phyloP scores from a whole-genome alignment of 2,329 filamentous ascomycete genomes.

The Escovopsis sp. region DNA sequence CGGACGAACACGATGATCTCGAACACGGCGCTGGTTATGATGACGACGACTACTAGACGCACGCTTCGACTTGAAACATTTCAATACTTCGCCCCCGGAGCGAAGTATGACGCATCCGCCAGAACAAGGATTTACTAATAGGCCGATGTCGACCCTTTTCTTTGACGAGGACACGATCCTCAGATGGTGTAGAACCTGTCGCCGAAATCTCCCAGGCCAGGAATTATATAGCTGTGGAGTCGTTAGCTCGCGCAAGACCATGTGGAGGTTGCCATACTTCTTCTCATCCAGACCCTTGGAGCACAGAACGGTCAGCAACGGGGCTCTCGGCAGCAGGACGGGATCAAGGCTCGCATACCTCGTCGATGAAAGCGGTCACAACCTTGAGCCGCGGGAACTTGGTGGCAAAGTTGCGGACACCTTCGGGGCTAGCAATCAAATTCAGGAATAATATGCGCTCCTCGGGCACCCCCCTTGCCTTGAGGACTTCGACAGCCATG shows the following conservation, averaged over 20 bases:
- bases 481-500: constrained; percentile 91
- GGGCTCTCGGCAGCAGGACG: neutral
- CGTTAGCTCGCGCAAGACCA: constrained; percentile 20
- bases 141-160: neutral
- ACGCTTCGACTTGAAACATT: neutral
- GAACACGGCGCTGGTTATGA: constrained; percentile 35
- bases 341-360: constrained; percentile 28
- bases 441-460: constrained; percentile 94
- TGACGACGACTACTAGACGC: constrained; percentile 39
- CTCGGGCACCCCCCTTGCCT: constrained; percentile 79
- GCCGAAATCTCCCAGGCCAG: constrained; percentile 87
- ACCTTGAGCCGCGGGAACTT: constrained; percentile 82
- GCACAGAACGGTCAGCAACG: constrained; percentile 5
- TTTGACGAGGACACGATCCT: constrained; percentile 6
- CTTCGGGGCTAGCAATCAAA: constrained; percentile 91
- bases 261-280: constrained; percentile 48
- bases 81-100: neutral
- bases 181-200: constrained; percentile 90
- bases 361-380: constrained; percentile 89
- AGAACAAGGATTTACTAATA: constrained; percentile 2
- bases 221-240: constrained; percentile 69
- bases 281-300: constrained; percentile 76
- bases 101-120: neutral
- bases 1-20: constrained; percentile 35
- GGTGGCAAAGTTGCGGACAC: constrained; percentile 74